Evolutionary conservation across 2,329 filamentous ascomycete genomes (phyloP), one percentile per base, ranked within the genome.

Genomic region (Penicillium sp.): DNA sequence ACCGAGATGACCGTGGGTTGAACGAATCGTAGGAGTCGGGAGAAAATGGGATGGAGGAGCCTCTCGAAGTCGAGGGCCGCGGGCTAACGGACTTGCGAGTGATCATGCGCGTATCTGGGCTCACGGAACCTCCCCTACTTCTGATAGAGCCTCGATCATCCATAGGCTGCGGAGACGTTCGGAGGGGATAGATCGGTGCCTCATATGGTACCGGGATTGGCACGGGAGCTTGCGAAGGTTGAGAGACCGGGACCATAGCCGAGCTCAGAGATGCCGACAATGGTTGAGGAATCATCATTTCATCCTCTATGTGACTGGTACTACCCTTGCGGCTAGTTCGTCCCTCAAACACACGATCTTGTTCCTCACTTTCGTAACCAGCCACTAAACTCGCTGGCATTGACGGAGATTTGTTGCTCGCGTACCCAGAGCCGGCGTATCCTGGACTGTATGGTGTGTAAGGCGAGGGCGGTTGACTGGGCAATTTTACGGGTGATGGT

Each of bases 21-120:
- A 85, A 79, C 2, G 81, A 78, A 62, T 87, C 84, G 68, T 86
- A 89, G 51, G 82, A 84, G 70, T 89, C 87, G 0, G 87, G 87
- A 5, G 82, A 83, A 70, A 87, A 89, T 0, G 85, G 85, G 4
- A 82, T 77, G 16, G 78, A 77, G 5, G 81, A 78, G 10, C 79
- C 62, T 26, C 74, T 74, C 52, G 67, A 75, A 63, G 56, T 76
- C 57, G 64, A 79, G 64, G 85, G 85, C 2, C 79, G 80, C 11
- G 85, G 85, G 57, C 85, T 87, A 14, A 88, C 79, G 0, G 86
- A 87, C 70, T 88, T 88, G 16, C 78, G 78, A 8, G 81, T 78
- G 55, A 83, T 78, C 59, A 71, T 65, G 67, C 80, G 68, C 70
- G 75, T 65, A 65, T 74, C 63, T 65, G 75, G 58, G 68, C 72